Evolutionary conservation across 208 protist genomes (phyloP).

Genomic region (Wallacemonas rigidus): DNA sequence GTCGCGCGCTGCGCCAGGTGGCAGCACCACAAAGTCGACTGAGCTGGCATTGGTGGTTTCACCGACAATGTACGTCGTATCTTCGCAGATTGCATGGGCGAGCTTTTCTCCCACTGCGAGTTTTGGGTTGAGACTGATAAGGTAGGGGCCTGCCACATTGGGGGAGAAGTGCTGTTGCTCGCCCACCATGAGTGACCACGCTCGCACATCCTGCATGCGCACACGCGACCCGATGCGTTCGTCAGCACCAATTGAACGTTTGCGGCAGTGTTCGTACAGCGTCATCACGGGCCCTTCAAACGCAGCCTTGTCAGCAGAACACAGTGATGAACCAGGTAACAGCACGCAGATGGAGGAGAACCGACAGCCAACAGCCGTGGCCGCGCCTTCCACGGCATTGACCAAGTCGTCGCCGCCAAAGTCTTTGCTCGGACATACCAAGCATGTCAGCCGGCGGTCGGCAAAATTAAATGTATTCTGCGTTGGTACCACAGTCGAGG

Average conservation of each 20-base stretch:
- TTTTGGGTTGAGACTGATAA: constrained; percentile 62
- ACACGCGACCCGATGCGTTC: constrained; percentile 32
- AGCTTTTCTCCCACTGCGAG: constrained; percentile 65
- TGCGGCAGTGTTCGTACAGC: constrained; percentile 19
- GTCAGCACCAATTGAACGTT: constrained; percentile 32
- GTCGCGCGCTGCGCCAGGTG: constrained; percentile 25
- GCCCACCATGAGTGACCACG: constrained; percentile 56
- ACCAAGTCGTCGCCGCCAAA: constrained; percentile 33
- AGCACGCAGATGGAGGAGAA: constrained; percentile 46
- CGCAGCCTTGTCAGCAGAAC: constrained; percentile 19
- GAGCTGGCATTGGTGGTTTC: constrained; percentile 44
- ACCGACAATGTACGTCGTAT: constrained; percentile 51
- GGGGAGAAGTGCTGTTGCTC: constrained; percentile 57
- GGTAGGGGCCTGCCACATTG: constrained; percentile 44
- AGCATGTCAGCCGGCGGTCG: constrained; percentile 43
- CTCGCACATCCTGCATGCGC: constrained; percentile 54
- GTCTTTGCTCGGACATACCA: constrained; percentile 35
- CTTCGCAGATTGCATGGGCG: constrained; percentile 45
- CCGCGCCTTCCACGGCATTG: constrained; percentile 34
- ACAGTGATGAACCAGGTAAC: constrained; percentile 23
- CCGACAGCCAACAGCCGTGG: constrained; percentile 37
- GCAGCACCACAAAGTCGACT: constrained; percentile 56
- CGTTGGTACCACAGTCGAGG: constrained; percentile 40
- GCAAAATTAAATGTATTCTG: constrained; percentile 50
- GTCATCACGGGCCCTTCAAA: background rate